Percentiles rank a stretch among this genome's conserved stretches.
Conservation (phyloP, 1,284 basidiomycete genomes). For the Moniliophthora roreri region DNA sequence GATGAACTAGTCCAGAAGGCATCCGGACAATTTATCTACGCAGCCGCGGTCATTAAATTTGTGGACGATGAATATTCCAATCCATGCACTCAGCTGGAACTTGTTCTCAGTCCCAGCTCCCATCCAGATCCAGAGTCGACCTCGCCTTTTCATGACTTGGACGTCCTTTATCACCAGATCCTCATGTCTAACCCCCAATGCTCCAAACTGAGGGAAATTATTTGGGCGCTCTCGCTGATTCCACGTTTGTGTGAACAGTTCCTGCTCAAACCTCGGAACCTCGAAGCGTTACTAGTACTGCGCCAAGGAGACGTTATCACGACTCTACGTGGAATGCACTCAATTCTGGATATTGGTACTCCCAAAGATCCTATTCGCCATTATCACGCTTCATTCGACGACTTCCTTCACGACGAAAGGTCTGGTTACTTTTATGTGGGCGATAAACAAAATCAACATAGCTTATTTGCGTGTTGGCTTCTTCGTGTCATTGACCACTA, state of each 20-base stretch:
- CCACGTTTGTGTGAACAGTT: neutral
- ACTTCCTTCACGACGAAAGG: too few relatives aligned
- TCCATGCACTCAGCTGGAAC: conserved; percentile 23
- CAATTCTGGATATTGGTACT: conserved; percentile 1
- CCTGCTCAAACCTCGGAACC: neutral
- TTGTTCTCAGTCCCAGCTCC: conserved; percentile 14
- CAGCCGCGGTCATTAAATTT: conserved; percentile 24
- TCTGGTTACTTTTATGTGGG: too few relatives aligned
- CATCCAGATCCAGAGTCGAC: neutral
- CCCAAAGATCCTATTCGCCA: neutral
- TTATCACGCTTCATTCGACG: conserved; percentile 7
- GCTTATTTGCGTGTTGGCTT: too few relatives aligned
- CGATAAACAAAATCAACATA: too few relatives aligned
- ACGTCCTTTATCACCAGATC: conserved; percentile 16
- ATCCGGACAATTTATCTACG: too few relatives aligned
- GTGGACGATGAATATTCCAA: conserved; percentile 21
- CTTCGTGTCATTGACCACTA: too few relatives aligned
- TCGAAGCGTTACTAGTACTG: conserved; percentile 1
- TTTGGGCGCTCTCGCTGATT: too few relatives aligned
- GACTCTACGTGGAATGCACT: conserved; percentile 3
- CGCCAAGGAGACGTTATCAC: neutral
- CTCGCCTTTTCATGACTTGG: conserved; percentile 26
- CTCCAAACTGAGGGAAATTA: too few relatives aligned
- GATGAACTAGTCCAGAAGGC: too few relatives aligned
- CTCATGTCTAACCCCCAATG: neutral